Evolutionary conservation across 1,284 basidiomycete species (phyloP), one percentile per base, ranked within the genome.

Genomic region (Heterobasidion annosum): DNA sequence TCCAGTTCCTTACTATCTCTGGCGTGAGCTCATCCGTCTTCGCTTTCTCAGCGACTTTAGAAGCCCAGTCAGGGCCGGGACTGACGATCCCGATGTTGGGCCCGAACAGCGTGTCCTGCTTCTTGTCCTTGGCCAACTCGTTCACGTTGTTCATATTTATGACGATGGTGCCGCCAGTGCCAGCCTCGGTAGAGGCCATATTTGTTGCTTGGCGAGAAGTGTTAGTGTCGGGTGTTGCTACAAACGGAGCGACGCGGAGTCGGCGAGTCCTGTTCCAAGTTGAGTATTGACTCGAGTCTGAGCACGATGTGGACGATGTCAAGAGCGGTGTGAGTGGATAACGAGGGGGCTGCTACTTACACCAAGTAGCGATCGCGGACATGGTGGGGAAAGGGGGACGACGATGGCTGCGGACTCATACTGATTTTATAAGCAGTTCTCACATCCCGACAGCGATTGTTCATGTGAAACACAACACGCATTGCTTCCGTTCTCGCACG

Each of bases 1-100:
- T 81, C 92, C 92, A 95, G 16, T 70, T 69, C 66, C 81, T 85
- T 58, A 95, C 84, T 48, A 88, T 76, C 55, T 91, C 87, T 3
- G 85, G 82, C 0, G 86, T 86, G 42, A 93, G 75, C 64, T 84
- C 82, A 61, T 88, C 84, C 37, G 72, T 19, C n/a, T 18, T 9
- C 10, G 13, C 70, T 61, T 69, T 79, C 51, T 75, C 72, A 16
- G 12, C 8, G 7, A 13, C 45, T 18, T 32, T 32, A 51, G 73
- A 67, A 12, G 78, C 70, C 77, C 77, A 79, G 0, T 70, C 63
- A 8, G 76, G 76, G 0, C 70, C 68, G 19, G 62, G 66, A 57
- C 64, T 69, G 33, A 75, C 75, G 59, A 81, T 76, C 15, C 83
- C 83, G 42, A 85, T 81, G 64, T 81, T 81, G 8, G 83, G 83